phyloP scores from a whole-genome alignment of 2,329 filamentous ascomycete species.

The Exophiala calicioides region DNA sequence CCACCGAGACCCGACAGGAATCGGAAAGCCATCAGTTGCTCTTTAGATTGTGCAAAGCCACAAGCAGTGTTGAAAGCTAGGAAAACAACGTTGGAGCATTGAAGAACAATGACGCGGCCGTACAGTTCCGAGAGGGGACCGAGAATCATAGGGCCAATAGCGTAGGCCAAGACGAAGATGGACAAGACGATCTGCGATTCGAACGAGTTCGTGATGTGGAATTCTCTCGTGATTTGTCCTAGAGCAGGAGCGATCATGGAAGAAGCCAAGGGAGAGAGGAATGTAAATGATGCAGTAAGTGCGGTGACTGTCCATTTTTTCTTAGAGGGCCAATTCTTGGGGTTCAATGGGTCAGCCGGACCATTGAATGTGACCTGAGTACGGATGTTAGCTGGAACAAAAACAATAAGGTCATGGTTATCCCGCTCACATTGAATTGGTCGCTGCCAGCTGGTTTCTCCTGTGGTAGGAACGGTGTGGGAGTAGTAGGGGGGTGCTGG shows the following conservation, averaged over 20 bases:
- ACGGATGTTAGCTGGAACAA: conserved; percentile 13
- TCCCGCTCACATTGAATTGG: conserved; percentile 55
- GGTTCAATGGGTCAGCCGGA: conserved; percentile 52
- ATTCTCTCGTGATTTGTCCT: conserved; percentile 53
- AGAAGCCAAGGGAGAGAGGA: conserved; percentile 65
- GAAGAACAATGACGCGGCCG: conserved; percentile 57
- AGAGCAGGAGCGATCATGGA: conserved; percentile 61
- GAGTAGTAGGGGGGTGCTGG: conserved; percentile 29
- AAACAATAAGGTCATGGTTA: conserved; percentile 12
- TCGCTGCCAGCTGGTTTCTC: conserved; percentile 34
- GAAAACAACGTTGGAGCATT: conserved; percentile 58
- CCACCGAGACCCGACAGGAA: conserved; percentile 62
- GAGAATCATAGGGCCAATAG: conserved; percentile 54
- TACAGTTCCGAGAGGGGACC: conserved; percentile 60
- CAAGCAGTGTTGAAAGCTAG: conserved; percentile 63
- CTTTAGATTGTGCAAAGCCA: conserved; percentile 56
- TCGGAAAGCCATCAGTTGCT: conserved; percentile 59
- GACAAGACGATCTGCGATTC: conserved; percentile 54
- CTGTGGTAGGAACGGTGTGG: conserved; percentile 29
- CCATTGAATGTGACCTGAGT: conserved; percentile 53
- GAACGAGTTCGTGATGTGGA: conserved; percentile 52
- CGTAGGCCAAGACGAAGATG: conserved; percentile 58
- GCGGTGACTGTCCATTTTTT: conserved; percentile 62
- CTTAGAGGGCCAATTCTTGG: conserved; percentile 56
- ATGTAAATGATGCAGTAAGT: conserved; percentile 59